A percentile compares a stretch with the other conserved stretches of the same genome.
Conservation (phyloP, 148 eudicot genomes). For the Bassia scoparia region DNA sequence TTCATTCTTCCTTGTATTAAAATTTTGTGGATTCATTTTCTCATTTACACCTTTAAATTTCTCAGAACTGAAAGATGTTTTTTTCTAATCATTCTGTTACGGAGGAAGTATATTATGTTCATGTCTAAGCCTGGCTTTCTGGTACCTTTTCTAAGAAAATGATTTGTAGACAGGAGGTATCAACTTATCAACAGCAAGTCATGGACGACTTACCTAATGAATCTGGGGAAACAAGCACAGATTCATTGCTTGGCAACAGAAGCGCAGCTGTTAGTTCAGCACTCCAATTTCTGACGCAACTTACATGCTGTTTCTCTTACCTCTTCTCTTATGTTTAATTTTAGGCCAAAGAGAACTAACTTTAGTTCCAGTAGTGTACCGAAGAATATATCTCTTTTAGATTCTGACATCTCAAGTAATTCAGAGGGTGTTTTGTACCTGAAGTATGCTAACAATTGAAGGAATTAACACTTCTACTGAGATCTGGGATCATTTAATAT, state of each 20-base stretch:
- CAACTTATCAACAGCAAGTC: constrained; percentile 32
- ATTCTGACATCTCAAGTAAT: constrained; percentile 34
- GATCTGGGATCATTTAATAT: constrained; percentile 13
- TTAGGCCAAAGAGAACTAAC: constrained; percentile 6
- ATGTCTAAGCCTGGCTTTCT: neutral
- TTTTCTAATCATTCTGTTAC: too few relatives aligned
- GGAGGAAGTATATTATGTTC: too few relatives aligned
- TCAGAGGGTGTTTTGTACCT: constrained; percentile 24
- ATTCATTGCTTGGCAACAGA: constrained; percentile 58
- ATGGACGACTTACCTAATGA: constrained; percentile 66
- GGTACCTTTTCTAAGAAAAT: constrained; percentile 32
- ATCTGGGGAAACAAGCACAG: constrained; percentile 53
- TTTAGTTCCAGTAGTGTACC: constrained; percentile 24
- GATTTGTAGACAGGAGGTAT: constrained; percentile 62
- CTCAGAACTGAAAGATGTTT: too few relatives aligned
- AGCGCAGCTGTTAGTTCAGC: constrained; percentile 67
- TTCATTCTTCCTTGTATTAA: too few relatives aligned
- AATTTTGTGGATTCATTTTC: too few relatives aligned
- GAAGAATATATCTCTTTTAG: constrained; percentile 44
- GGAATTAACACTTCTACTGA: constrained; percentile 43
- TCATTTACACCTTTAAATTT: too few relatives aligned
- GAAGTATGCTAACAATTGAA: constrained; percentile 38
- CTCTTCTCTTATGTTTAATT: constrained; percentile 47
- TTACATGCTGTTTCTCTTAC: constrained; percentile 35
- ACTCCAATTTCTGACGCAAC: constrained; percentile 21